Evolutionary conservation across 768 basidiomycete species (phyloP).

Genomic region (Zangia roseola): DNA sequence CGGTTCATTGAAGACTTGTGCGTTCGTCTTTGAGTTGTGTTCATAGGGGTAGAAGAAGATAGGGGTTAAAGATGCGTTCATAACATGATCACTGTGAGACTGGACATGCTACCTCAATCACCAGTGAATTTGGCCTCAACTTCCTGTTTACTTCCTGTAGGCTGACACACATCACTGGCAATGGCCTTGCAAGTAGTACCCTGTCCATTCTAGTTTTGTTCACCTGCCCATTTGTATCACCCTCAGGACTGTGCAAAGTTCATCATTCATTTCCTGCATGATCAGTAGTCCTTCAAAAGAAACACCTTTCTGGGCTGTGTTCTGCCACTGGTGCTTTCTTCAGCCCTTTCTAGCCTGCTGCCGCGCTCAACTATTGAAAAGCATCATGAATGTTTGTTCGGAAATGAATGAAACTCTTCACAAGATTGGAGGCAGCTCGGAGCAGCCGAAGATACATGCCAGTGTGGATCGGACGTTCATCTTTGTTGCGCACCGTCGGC

Average conservation of each 20-base stretch:
- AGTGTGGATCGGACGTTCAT: slow-evolving; percentile 51
- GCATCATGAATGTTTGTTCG: too few species aligned
- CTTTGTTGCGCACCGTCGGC: slow-evolving; percentile 58
- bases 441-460: slow-evolving; percentile 32
- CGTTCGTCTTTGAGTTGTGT: too few species aligned
- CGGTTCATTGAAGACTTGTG: too few species aligned
- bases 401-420: not conserved
- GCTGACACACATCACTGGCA: slow-evolving; percentile 73
- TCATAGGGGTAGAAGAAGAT: too few species aligned
- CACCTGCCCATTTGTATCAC: not conserved
- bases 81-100: too few species aligned
- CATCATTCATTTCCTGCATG: slow-evolving; percentile 62
- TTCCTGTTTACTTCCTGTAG: slow-evolving; percentile 6
- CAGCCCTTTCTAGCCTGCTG: slow-evolving; percentile 46
- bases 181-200: slow-evolving; percentile 71
- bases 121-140: slow-evolving; percentile 34
- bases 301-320: slow-evolving; percentile 72
- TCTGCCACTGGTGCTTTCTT: slow-evolving; percentile 77
- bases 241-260: too few species aligned
- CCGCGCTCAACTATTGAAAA: not conserved
- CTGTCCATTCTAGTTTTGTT: not conserved
- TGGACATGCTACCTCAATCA: slow-evolving; percentile 44
- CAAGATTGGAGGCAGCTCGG: slow-evolving; percentile 44
- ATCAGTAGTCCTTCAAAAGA: slow-evolving; percentile 73
- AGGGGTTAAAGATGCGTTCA: too few species aligned